Evolutionary conservation across 192 early-diverging fungal genomes (phyloP), one percentile per base, ranked within the genome.

Genomic region (Obelidium mucronatum): DNA sequence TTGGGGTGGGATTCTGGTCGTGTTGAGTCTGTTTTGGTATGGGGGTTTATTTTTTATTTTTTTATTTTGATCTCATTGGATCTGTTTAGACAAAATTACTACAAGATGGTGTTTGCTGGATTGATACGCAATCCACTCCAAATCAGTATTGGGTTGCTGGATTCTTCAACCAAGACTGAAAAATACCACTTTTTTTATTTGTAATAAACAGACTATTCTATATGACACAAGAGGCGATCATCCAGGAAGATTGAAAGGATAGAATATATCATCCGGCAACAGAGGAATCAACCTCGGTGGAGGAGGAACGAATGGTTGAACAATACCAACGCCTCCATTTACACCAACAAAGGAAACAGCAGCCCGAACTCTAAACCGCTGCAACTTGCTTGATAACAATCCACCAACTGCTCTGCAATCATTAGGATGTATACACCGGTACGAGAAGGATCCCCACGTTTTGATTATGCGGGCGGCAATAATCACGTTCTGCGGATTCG

Each of bases 51-150:
- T 35, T 8, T 83, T 68, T n/a, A 52, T 15, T 33, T 68, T 26
- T n/a, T 37, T 78, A 40, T 26, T 28, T 30, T 31, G 36, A 17
- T 8, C 36, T 3, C 26, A 48, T 19, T 19, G n/a, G n/a, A n/a
- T 17, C 44, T 19, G 8, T 15, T 48, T 15, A 51, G 68, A 58
- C 44, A 58, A 88, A 87, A 24, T 76, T 93, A 26, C 67, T 93
- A 65, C 85, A 89, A 37, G 92, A 93, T 67, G 90, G 92, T 22
- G 78, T 94, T 19, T 91, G 89, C 67, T 94, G 93, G 93, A 81
- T 93, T 26, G 93, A 94, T 74, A 63, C 68, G 60, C 88, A 91
- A 74, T 82, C 75, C 40, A 65, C 85, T 40, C 84, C 86, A 37
- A 67, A 72, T 40, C 40, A 79, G 54, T 86, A 80, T 51, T 86